Evolutionary conservation across 768 basidiomycete species (phyloP).

Genomic region (Rhodotorula paludigena): DNA sequence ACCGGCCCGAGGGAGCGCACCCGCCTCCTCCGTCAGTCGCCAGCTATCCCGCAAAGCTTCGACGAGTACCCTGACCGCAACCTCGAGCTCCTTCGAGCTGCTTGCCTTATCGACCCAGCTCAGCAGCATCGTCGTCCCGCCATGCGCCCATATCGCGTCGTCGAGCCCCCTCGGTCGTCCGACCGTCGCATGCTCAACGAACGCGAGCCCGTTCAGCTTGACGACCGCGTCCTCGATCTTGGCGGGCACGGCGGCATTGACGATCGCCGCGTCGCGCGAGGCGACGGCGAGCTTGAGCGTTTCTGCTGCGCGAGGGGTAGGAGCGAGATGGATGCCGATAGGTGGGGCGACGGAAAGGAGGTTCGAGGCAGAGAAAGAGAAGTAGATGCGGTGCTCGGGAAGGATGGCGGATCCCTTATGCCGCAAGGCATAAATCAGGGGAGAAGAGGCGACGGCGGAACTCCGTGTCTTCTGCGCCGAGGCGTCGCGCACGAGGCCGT

Average conservation of each 20-base stretch:
- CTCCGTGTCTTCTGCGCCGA: neutral
- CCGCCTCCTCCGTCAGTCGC: constrained; percentile 94
- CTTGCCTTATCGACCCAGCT: constrained; percentile 70
- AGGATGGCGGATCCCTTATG: constrained; percentile 9
- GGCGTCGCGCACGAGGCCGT: neutral
- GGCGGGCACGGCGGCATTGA: constrained; percentile 7
- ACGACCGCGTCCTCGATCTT: constrained; percentile 3
- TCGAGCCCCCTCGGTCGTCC: constrained; percentile 55
- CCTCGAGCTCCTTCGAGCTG: constrained; percentile 50
- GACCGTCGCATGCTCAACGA: neutral
- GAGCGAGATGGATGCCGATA: neutral
- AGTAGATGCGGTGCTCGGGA: constrained; percentile 17
- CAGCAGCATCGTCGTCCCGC: constrained; percentile 70
- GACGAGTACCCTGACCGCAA: constrained; percentile 62
- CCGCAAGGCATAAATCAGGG: constrained; percentile 11
- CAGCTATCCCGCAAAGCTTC: constrained; percentile 78
- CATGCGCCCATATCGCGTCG: constrained; percentile 71
- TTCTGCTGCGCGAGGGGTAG: neutral
- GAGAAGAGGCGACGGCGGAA: neutral
- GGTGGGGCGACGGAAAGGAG: neutral
- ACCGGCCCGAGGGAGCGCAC: constrained; percentile 63
- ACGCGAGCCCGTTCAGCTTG: constrained; percentile 8
- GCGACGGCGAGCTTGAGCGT: neutral
- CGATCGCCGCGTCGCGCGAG: neutral
- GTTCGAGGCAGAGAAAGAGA: constrained; percentile 12